Conservation (phyloP, 2,329 filamentous ascomycete species). For the Phaeophleospora eucalypticola region DNA sequence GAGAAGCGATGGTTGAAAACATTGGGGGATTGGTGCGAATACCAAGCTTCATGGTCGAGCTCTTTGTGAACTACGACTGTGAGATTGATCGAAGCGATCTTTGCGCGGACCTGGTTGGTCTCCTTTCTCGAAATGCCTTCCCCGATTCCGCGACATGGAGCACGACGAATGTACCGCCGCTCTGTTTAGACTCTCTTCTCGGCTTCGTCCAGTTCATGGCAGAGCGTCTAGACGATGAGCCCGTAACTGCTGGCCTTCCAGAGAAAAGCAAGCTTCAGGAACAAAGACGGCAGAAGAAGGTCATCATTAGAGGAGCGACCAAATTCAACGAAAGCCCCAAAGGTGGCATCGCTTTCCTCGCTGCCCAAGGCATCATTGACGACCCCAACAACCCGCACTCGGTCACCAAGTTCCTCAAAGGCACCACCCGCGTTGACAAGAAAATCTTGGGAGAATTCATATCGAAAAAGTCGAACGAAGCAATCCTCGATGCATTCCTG, state of each 20-base stretch:
- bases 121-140: constrained; percentile 88
- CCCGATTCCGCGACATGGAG: constrained; percentile 98
- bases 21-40: constrained; percentile 88
- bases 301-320: constrained; percentile 79
- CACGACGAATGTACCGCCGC: constrained; percentile 91
- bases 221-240: constrained; percentile 72
- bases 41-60: constrained; percentile 87
- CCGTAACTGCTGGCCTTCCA: constrained; percentile 61
- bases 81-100: constrained; percentile 86
- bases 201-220: constrained; percentile 89
- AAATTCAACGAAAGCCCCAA: constrained; percentile 97
- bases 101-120: constrained; percentile 90
- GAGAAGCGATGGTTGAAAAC: constrained; percentile 97
- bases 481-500: constrained; percentile 79
- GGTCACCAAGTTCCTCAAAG: constrained; percentile 81
- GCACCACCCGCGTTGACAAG: constrained; percentile 84
- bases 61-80: constrained; percentile 98
- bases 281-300: constrained; percentile 74
- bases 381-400: constrained; percentile 68
- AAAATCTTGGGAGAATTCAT: constrained; percentile 87
- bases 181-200: constrained; percentile 87
- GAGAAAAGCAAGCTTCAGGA: constrained; percentile 62
- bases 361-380: constrained; percentile 79
- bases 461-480: constrained; percentile 83
- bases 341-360: constrained; percentile 78